phyloP scores from a whole-genome alignment of 371 early-diverging fungal species.

The Apophysomyces ossiformis region DNA sequence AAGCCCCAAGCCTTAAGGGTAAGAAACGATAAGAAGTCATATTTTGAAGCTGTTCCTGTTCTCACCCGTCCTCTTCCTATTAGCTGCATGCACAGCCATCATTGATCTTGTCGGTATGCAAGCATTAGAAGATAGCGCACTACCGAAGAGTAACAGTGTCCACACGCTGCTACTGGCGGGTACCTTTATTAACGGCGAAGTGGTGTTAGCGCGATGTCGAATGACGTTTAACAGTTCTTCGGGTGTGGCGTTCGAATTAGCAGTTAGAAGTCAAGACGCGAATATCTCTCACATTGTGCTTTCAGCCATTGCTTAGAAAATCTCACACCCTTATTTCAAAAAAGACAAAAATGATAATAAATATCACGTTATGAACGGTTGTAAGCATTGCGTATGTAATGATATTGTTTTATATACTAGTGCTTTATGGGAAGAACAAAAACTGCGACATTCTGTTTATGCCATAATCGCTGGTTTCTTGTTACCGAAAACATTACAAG shows the following conservation, averaged over 20 bases:
- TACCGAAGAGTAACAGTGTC: slow-evolving; percentile 76
- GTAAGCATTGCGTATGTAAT: not conserved
- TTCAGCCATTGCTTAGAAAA: slow-evolving; percentile 67
- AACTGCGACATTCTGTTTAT: too few species aligned
- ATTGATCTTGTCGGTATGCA: slow-evolving; percentile 87
- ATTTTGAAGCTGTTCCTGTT: too few species aligned
- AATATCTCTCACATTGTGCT: slow-evolving; percentile 77
- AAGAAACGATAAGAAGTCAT: slow-evolving; percentile 6
- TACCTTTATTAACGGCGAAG: slow-evolving; percentile 80
- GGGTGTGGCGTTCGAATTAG: slow-evolving; percentile 92
- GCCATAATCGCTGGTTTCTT: not conserved
- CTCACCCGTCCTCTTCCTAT: slow-evolving; percentile 3
- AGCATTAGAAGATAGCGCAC: slow-evolving; percentile 72
- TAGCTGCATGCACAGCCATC: slow-evolving; percentile 71
- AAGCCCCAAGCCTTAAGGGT: slow-evolving; percentile 72
- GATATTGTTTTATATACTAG: too few species aligned
- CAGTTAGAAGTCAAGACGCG: slow-evolving; percentile 75
- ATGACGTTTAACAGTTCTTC: slow-evolving; percentile 85
- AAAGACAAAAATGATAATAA: slow-evolving; percentile 13
- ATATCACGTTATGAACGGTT: slow-evolving; percentile 8
- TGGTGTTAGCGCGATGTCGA: slow-evolving; percentile 78
- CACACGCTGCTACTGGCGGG: slow-evolving; percentile 90
- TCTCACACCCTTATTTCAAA: not conserved
- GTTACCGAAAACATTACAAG: slow-evolving; percentile 18
- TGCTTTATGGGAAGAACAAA: too few species aligned